Conservation (phyloP, 371 early-diverging fungal genomes). For the Rhizopus sp. region DNA sequence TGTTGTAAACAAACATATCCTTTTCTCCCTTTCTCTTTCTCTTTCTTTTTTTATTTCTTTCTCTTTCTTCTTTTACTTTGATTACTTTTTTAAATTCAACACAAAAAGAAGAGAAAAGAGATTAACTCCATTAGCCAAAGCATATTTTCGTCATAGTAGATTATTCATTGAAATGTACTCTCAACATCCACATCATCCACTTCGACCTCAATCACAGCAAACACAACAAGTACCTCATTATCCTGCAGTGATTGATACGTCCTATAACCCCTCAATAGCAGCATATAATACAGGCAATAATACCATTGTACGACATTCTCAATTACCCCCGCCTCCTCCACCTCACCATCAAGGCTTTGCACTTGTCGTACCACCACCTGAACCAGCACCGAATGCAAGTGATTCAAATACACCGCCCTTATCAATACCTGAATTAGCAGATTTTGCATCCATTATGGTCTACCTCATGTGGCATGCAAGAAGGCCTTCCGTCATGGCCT, state of each 20-base stretch:
- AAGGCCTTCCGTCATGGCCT: constrained; percentile 47
- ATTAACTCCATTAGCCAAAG: no score
- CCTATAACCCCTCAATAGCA: constrained; percentile 10
- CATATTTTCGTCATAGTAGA: not conserved
- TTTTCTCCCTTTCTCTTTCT: constrained; percentile 6
- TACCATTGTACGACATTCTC: constrained; percentile 3
- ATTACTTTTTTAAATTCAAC: constrained; percentile 1
- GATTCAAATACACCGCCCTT: constrained; percentile 34
- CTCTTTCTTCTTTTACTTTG: not conserved
- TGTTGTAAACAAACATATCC: constrained; percentile 6
- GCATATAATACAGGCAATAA: constrained; percentile 7
- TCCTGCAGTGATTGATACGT: constrained; percentile 11
- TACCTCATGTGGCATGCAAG: constrained; percentile 68
- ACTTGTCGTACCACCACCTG: constrained; percentile 24
- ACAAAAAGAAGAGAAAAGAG: constrained; percentile 8
- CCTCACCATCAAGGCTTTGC: constrained; percentile 9
- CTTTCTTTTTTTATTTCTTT: constrained; percentile 1
- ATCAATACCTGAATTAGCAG: constrained; percentile 40
- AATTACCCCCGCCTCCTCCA: constrained; percentile 25
- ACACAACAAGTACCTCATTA: constrained; percentile 11
- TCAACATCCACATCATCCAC: constrained; percentile 19
- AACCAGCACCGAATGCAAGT: constrained; percentile 41
- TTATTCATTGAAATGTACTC: constrained; percentile 20
- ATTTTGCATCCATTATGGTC: constrained; percentile 64
- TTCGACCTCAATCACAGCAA: constrained; percentile 12